Evolutionary conservation across 768 basidiomycete species (phyloP).

Genomic region (Mycena indigotica): DNA sequence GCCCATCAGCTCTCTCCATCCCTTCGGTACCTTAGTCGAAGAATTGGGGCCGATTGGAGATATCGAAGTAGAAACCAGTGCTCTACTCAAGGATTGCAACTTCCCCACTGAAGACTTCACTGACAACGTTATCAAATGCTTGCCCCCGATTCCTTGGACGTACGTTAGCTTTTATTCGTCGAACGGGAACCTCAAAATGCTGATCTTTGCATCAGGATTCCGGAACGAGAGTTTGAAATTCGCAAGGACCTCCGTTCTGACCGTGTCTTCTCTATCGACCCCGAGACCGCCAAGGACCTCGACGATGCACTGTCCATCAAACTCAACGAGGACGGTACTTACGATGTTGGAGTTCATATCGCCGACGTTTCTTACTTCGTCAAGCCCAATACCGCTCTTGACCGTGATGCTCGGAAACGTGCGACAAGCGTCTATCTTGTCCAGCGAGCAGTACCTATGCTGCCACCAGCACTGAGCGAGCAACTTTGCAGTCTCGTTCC

Average conservation of each 20-base stretch:
- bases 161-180: too few relatives aligned
- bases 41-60: constrained; percentile 99
- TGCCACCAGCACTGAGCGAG: constrained; percentile 91
- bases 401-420: constrained; percentile 95
- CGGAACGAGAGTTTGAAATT: constrained; percentile 83
- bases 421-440: constrained; percentile 97
- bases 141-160: constrained; percentile 96
- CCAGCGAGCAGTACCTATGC: constrained; percentile 95
- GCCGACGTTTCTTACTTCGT: constrained; percentile 96
- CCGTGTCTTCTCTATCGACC: constrained; percentile 93
- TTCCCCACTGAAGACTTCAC: constrained; percentile 98
- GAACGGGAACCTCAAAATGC: too few relatives aligned
- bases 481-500: constrained; percentile 91
- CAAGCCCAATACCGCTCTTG: constrained; percentile 93
- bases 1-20: constrained; percentile 96
- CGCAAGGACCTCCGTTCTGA: constrained; percentile 87
- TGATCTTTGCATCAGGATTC: constrained; percentile 56
- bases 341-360: constrained; percentile 92
- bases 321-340: constrained; percentile 87
- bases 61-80: constrained; percentile 96
- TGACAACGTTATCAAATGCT: constrained; percentile 91
- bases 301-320: constrained; percentile 95
- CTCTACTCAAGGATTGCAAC: constrained; percentile 96
- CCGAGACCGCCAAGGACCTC: constrained; percentile 83
- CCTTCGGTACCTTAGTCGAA: constrained; percentile 97